Conservation (phyloP, 2,329 filamentous ascomycete species). For the Cercospora citrullina region DNA sequence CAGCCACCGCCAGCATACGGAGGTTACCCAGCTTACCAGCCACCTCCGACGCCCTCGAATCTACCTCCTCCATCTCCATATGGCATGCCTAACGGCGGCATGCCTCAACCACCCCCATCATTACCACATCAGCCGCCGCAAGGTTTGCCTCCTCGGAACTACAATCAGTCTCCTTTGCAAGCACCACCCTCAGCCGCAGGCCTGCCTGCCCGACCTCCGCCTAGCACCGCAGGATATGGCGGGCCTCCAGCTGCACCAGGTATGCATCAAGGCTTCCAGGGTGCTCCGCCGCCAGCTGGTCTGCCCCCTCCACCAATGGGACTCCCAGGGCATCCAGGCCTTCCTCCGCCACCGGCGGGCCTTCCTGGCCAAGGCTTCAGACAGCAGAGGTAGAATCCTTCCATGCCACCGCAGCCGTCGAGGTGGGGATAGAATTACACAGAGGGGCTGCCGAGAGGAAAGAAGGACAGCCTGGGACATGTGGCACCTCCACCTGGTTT, state of each 20-base stretch:
- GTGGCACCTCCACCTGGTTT: background rate
- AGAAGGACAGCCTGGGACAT: slow-evolving; percentile 7
- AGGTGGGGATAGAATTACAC: background rate
- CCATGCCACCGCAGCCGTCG: slow-evolving; percentile 1
- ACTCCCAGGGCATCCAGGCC: slow-evolving; percentile 39
- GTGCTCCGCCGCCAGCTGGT: slow-evolving; percentile 42
- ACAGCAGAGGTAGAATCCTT: slow-evolving; percentile 15
- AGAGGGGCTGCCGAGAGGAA: background rate
- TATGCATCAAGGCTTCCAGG: slow-evolving; percentile 39
- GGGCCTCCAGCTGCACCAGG: slow-evolving; percentile 58
- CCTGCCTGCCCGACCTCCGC: slow-evolving; percentile 68
- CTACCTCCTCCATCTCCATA: slow-evolving; percentile 22
- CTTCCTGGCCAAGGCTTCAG: slow-evolving; percentile 36
- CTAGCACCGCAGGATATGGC: slow-evolving; percentile 66
- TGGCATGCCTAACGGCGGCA: slow-evolving; percentile 19
- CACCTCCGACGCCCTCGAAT: slow-evolving; percentile 23
- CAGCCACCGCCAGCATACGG: slow-evolving; percentile 27
- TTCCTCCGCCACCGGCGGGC: slow-evolving; percentile 50
- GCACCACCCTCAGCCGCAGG: slow-evolving; percentile 61
- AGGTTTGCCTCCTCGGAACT: slow-evolving; percentile 23
- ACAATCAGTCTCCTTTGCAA: slow-evolving; percentile 52
- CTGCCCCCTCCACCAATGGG: slow-evolving; percentile 44
- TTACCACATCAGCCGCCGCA: slow-evolving; percentile 18
- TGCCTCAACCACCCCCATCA: slow-evolving; percentile 17
- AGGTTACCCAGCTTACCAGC: slow-evolving; percentile 20